Percentiles rank a stretch among this genome's conserved stretches.
Conservation (phyloP, 2,329 filamentous ascomycete genomes). For the Aspergillus quadricinctus region DNA sequence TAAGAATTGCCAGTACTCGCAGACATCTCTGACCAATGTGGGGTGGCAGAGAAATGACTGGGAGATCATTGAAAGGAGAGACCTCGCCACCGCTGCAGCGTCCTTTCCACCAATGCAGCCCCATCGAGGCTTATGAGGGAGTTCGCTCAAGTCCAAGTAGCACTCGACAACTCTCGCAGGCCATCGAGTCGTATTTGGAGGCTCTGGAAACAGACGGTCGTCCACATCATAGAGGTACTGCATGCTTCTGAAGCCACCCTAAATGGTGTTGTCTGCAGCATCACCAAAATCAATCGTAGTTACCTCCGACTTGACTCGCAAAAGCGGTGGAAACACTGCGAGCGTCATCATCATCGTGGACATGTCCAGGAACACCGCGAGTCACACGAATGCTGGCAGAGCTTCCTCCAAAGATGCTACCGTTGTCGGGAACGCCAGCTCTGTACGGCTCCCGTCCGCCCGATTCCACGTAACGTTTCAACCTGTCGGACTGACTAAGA, state of each 20-base stretch:
- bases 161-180: conserved; percentile 10
- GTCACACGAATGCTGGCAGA: conserved; percentile 48
- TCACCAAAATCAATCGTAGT: conserved; percentile 52
- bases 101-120: conserved; percentile 8
- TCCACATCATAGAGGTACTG: conserved; percentile 9
- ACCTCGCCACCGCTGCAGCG: background rate
- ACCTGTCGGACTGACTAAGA: conserved; percentile 78
- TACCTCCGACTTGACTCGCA: conserved; percentile 81
- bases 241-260: conserved; percentile 13
- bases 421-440: conserved; percentile 48
- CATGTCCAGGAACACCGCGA: conserved; percentile 38
- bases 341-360: conserved; percentile 77
- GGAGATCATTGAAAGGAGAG: background rate
- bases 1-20: conserved; percentile 2
- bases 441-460: conserved; percentile 61
- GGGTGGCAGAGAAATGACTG: background rate
- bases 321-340: conserved; percentile 96
- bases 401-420: conserved; percentile 64
- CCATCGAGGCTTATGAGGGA: conserved; percentile 5
- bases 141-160: conserved; percentile 9
- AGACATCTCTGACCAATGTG: background rate
- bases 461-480: conserved; percentile 91
- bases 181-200: conserved; percentile 12
- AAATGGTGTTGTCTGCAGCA: conserved; percentile 3
- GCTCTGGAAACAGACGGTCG: conserved; percentile 10